Evolutionary conservation across 495 filamentous ascomycete species (phyloP), one percentile per base, ranked within the genome.

Genomic region (Penicillium pancosmium): DNA sequence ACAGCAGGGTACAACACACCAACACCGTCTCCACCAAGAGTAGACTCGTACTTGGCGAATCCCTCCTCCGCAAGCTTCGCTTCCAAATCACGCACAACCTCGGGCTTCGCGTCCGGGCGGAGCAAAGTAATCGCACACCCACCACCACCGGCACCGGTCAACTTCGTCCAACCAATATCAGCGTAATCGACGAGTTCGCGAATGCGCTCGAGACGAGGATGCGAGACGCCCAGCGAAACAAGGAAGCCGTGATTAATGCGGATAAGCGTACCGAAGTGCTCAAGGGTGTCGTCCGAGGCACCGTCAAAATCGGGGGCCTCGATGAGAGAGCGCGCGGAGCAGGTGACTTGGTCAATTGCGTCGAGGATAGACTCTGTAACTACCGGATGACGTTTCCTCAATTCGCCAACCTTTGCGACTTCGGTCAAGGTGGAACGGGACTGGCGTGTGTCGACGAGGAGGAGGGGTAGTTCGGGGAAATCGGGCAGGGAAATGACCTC

Each of bases 91-190:
- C 79, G 68, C 49, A 91, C 62, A 55, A 75, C 83, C 47, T 84
- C 77, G 15, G 68, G 54, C 48, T 77, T 68, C 48, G 74, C 73
- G 40, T 82, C 79, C 0, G 92, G 91, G 56, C 87, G 90, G 40
- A 98, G 78, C 5, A 98, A 74, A 4, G 93, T 94, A 64, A 98
- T 97, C 1, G 92, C 92, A 71, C 94, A 97, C 1, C 94, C 94
- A 40, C 94, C 94, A 5, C 93, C 94, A 12, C 94, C 94, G 6
- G 93, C 94, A 55, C 94, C 94, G 1, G 94, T 98, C 49, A 98
- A 82, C 69, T 98, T 98, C 5, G 94, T 95, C 91, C 92, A 97
- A 34, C 94, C 94, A 54, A 96, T 88, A n/a, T 90, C 88, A 34
- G 90, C 82, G 57, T 90, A 84, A 63, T 97, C 93, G 50, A 97